Evolutionary conservation across 2,329 filamentous ascomycete genomes (phyloP).

Genomic region (Aspergillus viridinutans): DNA sequence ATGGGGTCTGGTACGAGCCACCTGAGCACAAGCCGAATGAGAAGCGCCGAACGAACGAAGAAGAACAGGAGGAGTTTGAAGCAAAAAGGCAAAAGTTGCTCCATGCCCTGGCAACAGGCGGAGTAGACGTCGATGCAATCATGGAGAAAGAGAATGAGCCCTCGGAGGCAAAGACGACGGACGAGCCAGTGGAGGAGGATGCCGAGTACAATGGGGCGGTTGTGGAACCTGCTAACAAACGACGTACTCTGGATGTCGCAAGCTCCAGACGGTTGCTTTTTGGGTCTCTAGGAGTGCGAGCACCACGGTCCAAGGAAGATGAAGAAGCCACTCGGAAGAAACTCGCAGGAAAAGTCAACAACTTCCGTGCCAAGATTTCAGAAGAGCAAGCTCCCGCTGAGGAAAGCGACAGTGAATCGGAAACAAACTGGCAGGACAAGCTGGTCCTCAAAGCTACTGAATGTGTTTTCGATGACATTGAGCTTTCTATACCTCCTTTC

Average conservation of each 20-base stretch:
- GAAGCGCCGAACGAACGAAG: constrained; percentile 12
- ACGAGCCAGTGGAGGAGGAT: constrained; percentile 6
- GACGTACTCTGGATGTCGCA: constrained; percentile 52
- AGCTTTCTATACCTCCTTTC: constrained; percentile 74
- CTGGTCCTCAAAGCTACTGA: constrained; percentile 77
- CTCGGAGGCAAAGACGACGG: constrained; percentile 10
- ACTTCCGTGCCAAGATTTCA: constrained; percentile 22
- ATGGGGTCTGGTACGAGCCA: constrained; percentile 20
- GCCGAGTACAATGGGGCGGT: constrained; percentile 9
- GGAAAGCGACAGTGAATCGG: constrained; percentile 42
- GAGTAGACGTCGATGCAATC: constrained; percentile 44
- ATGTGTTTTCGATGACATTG: constrained; percentile 66
- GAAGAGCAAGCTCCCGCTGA: constrained; percentile 22
- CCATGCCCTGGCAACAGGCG: constrained; percentile 49
- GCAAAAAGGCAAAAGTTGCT: constrained; percentile 50
- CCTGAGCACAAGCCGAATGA: constrained; percentile 13
- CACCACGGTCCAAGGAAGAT: constrained; percentile 65
- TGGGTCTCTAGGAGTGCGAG: constrained; percentile 65
- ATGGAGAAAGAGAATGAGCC: constrained; percentile 30
- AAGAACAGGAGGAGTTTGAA: constrained; percentile 46
- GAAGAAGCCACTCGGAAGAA: constrained; percentile 59
- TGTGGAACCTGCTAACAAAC: constrained; percentile 19
- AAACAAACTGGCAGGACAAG: constrained; percentile 67
- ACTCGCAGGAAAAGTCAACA: constrained; percentile 53
- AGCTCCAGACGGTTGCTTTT: constrained; percentile 67